Evolutionary conservation across 2,329 filamentous ascomycete genomes (phyloP), one percentile per base, ranked within the genome.

Genomic region (Camillea tinctor): DNA sequence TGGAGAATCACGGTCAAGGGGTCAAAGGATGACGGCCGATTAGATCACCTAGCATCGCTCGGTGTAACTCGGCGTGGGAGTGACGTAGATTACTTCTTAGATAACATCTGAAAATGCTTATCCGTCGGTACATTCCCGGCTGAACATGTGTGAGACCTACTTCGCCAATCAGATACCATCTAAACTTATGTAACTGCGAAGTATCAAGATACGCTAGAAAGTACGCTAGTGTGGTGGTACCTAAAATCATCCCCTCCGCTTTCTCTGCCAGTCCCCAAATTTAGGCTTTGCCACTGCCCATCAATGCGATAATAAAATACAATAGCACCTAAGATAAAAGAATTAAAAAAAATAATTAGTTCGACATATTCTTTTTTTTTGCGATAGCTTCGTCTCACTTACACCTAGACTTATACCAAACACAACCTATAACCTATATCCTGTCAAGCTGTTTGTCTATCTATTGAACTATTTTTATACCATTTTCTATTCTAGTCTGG

Each of bases 41-140:
- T n/a, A n/a, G n/a, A n/a, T n/a, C n/a, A n/a, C n/a, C 26, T 30
- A 6, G 6, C 26, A 30, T 30, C 13, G 26, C 26, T 30, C 26
- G 26, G 26, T 30, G 26, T 30, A 30, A 6, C 26, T 62, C 54
- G 58, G 24, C 8, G 8, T 30, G 26, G 8, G 8, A 30, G 63
- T 65, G 63, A 65, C 63, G 63, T 65, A 65, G 23, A 58, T 55
- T 52, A 58, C n/a, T 49, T 21, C 36, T 44, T 17, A 44, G 36
- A 44, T 44, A 44, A 44, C 26, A n/a, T 5, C 36, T 40, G 15
- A 30, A 4, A 9, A 15, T 15, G 13, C 17, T 15, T 44, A 44
- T 44, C 36, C 13, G 36, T 44, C 7, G 36, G 36, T 11, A 44
- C 3, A 44, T 44, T 15, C 36, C 36, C 17, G 36, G 36, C n/a